phyloP scores from a whole-genome alignment of 768 basidiomycete genomes.

The Phanerochaete carnosa region DNA sequence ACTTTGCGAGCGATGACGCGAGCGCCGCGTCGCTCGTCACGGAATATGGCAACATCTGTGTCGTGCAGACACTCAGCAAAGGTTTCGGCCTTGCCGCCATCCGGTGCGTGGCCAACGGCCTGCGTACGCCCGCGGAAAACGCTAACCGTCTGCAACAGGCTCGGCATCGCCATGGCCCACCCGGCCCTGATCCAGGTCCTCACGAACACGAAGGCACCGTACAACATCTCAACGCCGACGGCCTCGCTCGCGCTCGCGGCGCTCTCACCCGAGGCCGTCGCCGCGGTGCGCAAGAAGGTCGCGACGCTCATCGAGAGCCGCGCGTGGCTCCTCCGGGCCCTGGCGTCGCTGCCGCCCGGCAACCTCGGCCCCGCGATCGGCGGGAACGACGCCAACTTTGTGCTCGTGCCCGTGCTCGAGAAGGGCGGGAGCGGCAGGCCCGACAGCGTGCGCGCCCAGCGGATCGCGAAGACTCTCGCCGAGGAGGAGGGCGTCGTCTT shows the following conservation, averaged over 20 bases:
- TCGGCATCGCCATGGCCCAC: conserved; percentile 88
- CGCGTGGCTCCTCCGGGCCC: conserved; percentile 42
- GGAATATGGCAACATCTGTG: conserved; percentile 84
- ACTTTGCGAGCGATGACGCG: conserved; percentile 66
- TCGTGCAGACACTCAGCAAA: conserved; percentile 97
- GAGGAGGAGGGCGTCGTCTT: conserved; percentile 88
- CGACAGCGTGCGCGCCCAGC: conserved; percentile 58
- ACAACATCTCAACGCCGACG: conserved; percentile 91
- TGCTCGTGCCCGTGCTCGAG: conserved; percentile 73
- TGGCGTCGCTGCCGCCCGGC: conserved; percentile 44
- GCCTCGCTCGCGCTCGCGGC: conserved; percentile 80
- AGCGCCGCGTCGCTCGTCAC: conserved; percentile 71
- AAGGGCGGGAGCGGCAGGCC: conserved; percentile 36
- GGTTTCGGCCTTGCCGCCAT: conserved; percentile 95
- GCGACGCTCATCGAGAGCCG: conserved; percentile 58
- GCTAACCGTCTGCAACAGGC: conserved; percentile 37
- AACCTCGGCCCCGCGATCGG: conserved; percentile 73
- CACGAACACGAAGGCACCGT: conserved; percentile 95
- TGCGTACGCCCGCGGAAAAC: neutral
- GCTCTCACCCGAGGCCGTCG: conserved; percentile 61
- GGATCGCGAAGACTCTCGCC: conserved; percentile 78
- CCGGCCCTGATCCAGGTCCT: conserved; percentile 89
- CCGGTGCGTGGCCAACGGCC: conserved; percentile 53
- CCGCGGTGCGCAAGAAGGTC: conserved; percentile 64
- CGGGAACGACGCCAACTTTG: conserved; percentile 86